phyloP scores from a whole-genome alignment of 2,329 filamentous ascomycete species.

The Fusarium concolor region DNA sequence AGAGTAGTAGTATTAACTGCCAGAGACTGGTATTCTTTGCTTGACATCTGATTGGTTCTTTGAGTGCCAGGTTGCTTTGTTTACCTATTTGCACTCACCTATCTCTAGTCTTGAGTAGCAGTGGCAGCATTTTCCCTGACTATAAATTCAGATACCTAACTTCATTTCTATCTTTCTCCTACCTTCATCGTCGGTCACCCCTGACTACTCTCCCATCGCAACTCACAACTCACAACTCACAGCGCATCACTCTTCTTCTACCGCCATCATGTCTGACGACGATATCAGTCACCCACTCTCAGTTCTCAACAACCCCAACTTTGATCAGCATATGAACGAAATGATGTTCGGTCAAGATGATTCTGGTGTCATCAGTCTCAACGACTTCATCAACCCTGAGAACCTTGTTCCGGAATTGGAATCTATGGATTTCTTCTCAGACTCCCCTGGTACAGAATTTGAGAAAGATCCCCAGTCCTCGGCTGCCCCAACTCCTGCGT shows the following conservation, averaged over 20 bases:
- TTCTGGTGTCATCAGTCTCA: no score
- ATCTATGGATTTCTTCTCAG: no score
- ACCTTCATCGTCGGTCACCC: not conserved
- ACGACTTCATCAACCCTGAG: not conserved
- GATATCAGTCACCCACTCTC: not conserved
- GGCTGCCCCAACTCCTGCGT: not conserved
- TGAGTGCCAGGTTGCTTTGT: constrained; percentile 18
- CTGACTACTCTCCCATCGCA: not conserved
- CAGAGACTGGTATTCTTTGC: not conserved
- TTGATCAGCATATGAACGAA: not conserved
- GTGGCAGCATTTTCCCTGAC: not conserved
- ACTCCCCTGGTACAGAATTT: not conserved
- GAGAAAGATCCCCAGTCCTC: not conserved
- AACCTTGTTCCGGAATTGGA: not conserved
- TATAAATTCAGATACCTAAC: not conserved
- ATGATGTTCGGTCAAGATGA: no score
- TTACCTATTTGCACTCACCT: not conserved
- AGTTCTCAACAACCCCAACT: not conserved
- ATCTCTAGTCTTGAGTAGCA: not conserved
- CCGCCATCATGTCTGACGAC: not conserved
- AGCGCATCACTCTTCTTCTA: not conserved
- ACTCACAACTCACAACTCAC: not conserved
- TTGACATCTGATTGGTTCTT: constrained; percentile 3
- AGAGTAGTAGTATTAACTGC: rapidly evolving
- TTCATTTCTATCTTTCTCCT: not conserved